Base-by-base conservation (phyloP, 2,329 filamentous ascomycete genomes). In the Talaromyces sp. region DNA sequence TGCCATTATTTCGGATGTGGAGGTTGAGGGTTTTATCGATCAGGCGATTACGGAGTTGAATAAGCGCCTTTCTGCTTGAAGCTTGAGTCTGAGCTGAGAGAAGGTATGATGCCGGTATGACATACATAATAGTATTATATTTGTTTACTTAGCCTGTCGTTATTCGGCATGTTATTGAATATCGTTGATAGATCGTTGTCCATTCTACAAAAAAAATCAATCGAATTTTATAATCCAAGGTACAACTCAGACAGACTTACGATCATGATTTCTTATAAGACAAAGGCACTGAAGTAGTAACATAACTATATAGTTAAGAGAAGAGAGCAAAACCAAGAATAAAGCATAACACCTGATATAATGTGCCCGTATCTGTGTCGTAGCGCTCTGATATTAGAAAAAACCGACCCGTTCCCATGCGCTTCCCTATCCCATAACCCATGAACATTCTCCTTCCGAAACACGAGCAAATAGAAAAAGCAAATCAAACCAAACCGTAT, bases 401-500 rank as follows among this genome's bases (percentile, higher is more conserved):
- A 35, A 62, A 24, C 60, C 47, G 2, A 52, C 35, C 56, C 41
- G 61, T 60, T 22, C 22, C 22, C 22, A 22, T 22, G 22, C 22
- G 22, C 22, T 22, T 22, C 35, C 37, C 61, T 64, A 27, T 22
- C 27, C 58, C 43, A 50, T 50, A 61, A 49, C 35, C 33, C 59
- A 50, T 61, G 49, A 62, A 35, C 52, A 56, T 62, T 54, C 22
- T 54, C 47, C 60, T 50, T 54, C 33, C 11, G 39, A 58, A 58
- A 41, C 24, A 35, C 27, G 14, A 45, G 52, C 52, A 63, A 47
- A 33, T 24, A 57, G 33, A n/a, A 37, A 11, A 35, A 61, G 24
- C n/a, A 60, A 27, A n/a, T 13, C 39, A 19, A 62, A 35, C 14
- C 37, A 63, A 63, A n/a, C 41, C 9, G 45, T 13, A 61, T 50